phyloP scores from a whole-genome alignment of 2,329 filamentous ascomycete genomes.

The Phialocephala subalpina region DNA sequence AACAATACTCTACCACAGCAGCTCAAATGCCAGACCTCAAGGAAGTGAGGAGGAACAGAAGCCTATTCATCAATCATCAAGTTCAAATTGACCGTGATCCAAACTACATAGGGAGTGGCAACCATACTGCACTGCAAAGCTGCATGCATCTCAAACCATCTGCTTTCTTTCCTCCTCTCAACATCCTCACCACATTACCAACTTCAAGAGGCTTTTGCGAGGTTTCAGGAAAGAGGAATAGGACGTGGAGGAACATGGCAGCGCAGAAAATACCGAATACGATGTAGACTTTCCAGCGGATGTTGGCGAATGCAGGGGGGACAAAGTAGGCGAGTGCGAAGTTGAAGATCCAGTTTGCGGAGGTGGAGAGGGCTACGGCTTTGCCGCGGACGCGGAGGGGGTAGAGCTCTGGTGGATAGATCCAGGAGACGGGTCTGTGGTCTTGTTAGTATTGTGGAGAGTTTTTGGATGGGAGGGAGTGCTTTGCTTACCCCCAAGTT shows the following conservation, averaged over 20 bases:
- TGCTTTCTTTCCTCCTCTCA: constrained; percentile 11
- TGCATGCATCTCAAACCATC: constrained; percentile 29
- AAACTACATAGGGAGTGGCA: background rate
- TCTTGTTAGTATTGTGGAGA: no score
- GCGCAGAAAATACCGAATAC: constrained; percentile 61
- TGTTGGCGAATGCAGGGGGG: constrained; percentile 53
- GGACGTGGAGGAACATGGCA: constrained; percentile 58
- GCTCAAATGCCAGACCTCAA: no score
- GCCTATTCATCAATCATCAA: background rate
- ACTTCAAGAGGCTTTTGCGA: constrained; percentile 61
- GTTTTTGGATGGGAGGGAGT: no score
- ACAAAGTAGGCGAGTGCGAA: constrained; percentile 58
- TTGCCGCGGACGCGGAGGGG: constrained; percentile 59
- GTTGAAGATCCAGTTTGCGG: constrained; percentile 59
- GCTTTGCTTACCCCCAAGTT: constrained; percentile 51
- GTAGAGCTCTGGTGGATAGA: constrained; percentile 58
- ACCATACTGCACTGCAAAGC: constrained; percentile 34
- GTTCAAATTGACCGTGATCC: background rate
- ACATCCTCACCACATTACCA: constrained; percentile 36
- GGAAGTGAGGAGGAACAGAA: no score
- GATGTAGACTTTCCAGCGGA: constrained; percentile 60
- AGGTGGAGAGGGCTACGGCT: constrained; percentile 60
- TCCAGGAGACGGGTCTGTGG: constrained; percentile 52
- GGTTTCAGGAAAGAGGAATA: constrained; percentile 65
- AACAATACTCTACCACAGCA: no score